Evolutionary conservation across 306 rosid genomes (phyloP), one percentile per base, ranked within the genome.

Genomic region (Citrullus mucosospermus): DNA sequence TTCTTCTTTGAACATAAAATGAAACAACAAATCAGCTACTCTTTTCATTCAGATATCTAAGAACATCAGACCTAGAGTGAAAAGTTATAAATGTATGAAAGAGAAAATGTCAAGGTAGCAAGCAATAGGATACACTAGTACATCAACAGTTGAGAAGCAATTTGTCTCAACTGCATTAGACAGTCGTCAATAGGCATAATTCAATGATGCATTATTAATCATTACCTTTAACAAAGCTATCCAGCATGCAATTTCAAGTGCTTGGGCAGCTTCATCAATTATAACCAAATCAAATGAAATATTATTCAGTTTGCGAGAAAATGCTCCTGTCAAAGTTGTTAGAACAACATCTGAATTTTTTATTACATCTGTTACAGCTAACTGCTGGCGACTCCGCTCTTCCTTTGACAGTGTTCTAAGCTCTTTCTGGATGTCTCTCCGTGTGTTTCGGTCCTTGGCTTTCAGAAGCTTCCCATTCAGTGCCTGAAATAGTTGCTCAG

Each of bases 251-350:
- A 95, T 86, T 88, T 95, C 99, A 82, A 95, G 99, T 63, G 99
- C 99, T 89, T 91, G 97, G 80, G 99, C 99, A 83, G 99, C 97
- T 89, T 95, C 99, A 69, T 92, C 97, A 80, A 95, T 95, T 59
- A 95, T 95, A 41, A 95, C 97, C 88, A 95, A 85, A 85, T 95
- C 97, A 86, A 92, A 95, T 81, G 99, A 89, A 78, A 88, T 88
- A 81, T 53, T 85, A 30, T 86, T 87, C 66, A 95, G 91, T 81
- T 95, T 95, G 88, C 76, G 92, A 78, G 99, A 74, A 57, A 39
- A 86, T 62, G 97, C 92, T 77, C 99, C 99, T 68, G 89, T 95
- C 87, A 95, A 89, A 75, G 98, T 95, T 83, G 98, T 80, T 79
- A 95, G 85, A 79, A 95, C 84, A 53, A 95, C 96, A 85, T 95